Percentiles rank a stretch among this genome's conserved stretches.
phyloP scores from a whole-genome alignment of 1,284 basidiomycete genomes.

The Boletus hoseneyae region DNA sequence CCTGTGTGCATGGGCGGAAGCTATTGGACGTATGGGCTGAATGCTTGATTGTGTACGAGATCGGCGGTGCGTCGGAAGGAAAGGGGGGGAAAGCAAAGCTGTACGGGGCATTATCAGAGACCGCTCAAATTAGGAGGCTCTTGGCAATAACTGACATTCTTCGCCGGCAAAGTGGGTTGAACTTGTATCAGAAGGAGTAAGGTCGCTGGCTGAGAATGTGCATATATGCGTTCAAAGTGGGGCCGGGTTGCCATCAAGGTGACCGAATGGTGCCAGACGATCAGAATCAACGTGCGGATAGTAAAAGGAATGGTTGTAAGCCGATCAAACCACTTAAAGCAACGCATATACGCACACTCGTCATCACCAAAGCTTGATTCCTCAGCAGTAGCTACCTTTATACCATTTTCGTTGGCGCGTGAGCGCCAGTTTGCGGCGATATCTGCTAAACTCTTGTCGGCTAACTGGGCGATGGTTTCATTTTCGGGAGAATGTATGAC shows the following conservation, averaged over 20 bases:
- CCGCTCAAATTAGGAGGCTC: constrained; percentile 18
- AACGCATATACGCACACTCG: constrained; percentile 42
- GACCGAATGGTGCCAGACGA: constrained; percentile 2
- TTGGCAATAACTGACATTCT: constrained; percentile 39
- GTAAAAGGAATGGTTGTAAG: constrained; percentile 19
- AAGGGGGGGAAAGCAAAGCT: constrained; percentile 63
- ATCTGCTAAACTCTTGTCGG: constrained; percentile 51
- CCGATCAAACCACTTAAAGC: constrained; percentile 12
- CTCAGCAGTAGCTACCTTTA: constrained; percentile 53
- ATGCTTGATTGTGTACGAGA: constrained; percentile 55
- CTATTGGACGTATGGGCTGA: constrained; percentile 27
- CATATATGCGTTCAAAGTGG: constrained; percentile 24
- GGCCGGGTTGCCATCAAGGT: constrained; percentile 1
- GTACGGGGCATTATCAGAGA: constrained; percentile 17
- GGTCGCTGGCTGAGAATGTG: constrained; percentile 47
- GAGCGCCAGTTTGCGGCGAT: constrained; percentile 69
- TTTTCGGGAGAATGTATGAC: constrained; percentile 28
- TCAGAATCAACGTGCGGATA: constrained; percentile 4
- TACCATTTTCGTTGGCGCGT: constrained; percentile 67
- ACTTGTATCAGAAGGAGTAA: constrained; percentile 43
- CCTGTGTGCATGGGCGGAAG: constrained; percentile 18
- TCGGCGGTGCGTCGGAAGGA: constrained; percentile 57
- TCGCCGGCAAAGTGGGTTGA: constrained; percentile 42
- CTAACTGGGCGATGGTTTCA: constrained; percentile 20
- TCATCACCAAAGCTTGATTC: constrained; percentile 54